These are phyloP conservation scores for Tetrahymena malaccensis DNA, from an alignment of 73 alveolate genomes.

Conservation along the genomic window DNA sequence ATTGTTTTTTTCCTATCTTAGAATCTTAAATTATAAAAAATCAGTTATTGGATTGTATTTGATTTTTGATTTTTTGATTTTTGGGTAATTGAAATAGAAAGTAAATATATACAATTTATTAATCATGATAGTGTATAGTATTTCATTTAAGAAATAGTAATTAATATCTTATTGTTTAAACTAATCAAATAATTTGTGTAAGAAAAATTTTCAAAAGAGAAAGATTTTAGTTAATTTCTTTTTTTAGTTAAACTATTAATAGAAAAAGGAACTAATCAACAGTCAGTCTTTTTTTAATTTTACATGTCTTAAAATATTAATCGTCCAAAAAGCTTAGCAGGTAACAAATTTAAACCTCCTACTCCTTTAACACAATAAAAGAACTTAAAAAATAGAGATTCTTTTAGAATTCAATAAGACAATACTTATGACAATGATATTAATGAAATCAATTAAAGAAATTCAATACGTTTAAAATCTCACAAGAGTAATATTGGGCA, in stretches of 20 bases:
- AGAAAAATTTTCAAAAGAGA: not conserved
- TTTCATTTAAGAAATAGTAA: not conserved
- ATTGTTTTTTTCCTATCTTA: too few species aligned
- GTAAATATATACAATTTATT: not conserved
- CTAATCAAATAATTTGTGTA: not conserved
- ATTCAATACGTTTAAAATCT: not conserved
- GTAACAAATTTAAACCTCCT: not conserved
- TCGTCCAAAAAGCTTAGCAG: not conserved
- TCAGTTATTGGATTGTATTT: not conserved
- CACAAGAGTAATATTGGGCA: not conserved
- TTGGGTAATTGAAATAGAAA: not conserved
- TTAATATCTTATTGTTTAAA: not conserved
- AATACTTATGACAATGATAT: not conserved
- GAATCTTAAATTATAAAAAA: not conserved
- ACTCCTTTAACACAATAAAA: not conserved
- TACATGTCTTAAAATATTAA: not conserved
- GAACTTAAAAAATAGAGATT: not conserved
- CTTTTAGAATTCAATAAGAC: not conserved
- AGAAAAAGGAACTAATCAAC: not conserved
- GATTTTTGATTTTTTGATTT: not conserved
- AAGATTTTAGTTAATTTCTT: not conserved
- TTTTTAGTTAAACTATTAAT: not conserved
- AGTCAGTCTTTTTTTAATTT: not conserved
- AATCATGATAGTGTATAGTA: not conserved
- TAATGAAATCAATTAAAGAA: not conserved